Evolutionary conservation across 202 grass and related monocot genomes (phyloP).

Genomic region (Zizania palustris): DNA sequence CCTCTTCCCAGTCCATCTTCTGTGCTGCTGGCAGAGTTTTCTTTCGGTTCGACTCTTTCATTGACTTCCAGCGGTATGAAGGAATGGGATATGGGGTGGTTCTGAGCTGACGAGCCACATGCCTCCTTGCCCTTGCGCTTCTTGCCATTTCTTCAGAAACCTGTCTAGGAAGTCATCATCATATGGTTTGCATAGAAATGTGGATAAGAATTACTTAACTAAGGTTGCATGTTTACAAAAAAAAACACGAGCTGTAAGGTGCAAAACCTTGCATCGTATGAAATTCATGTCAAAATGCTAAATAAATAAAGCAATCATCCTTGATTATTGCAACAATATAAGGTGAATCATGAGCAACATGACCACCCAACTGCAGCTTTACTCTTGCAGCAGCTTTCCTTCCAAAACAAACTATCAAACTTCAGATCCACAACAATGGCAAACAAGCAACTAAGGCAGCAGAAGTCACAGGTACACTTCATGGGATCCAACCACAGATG

Average conservation of each 20-base stretch:
- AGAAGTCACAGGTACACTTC: constrained; percentile 42
- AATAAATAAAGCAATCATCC: not conserved
- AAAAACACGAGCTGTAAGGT: not conserved
- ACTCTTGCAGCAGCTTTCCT: constrained; percentile 8
- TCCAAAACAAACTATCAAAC: constrained; percentile 9
- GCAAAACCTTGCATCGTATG: not conserved
- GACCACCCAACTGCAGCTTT: constrained; percentile 34
- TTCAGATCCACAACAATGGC: constrained; percentile 46
- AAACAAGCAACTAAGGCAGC: constrained; percentile 37
- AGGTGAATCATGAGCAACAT: constrained; percentile 9
- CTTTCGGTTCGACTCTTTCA: constrained; percentile 60
- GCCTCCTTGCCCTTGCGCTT: constrained; percentile 70
- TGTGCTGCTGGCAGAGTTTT: constrained; percentile 50
- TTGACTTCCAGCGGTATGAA: constrained; percentile 62
- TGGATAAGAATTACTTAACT: not conserved
- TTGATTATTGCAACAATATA: not conserved
- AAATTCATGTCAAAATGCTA: constrained; percentile 7
- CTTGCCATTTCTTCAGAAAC: constrained; percentile 75
- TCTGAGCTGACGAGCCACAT: constrained; percentile 75
- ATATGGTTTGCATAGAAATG: constrained; percentile 13
- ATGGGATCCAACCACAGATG: constrained; percentile 34
- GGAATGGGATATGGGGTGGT: constrained; percentile 74
- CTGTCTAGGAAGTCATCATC: constrained; percentile 34
- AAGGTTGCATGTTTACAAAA: not conserved
- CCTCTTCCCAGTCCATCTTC: constrained; percentile 98